Conservation (phyloP, 1,139 yeast genomes). For the Candida glucosophila region DNA sequence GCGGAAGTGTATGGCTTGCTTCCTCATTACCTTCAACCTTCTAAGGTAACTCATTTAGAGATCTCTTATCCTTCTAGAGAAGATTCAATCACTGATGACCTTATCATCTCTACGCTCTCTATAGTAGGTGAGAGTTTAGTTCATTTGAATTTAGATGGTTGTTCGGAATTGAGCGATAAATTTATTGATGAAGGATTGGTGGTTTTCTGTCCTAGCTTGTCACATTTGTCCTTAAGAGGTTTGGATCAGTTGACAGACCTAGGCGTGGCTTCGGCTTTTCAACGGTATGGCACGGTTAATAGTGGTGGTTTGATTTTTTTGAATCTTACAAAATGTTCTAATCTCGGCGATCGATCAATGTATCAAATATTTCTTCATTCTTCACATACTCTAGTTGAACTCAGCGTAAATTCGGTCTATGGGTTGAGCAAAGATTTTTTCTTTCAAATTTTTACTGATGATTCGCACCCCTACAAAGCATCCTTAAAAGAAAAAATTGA, state of each 20-base stretch:
- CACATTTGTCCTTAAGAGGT: conserved; percentile 42
- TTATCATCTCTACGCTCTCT: conserved; percentile 53
- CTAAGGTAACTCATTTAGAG: conserved; percentile 49
- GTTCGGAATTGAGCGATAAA: conserved; percentile 60
- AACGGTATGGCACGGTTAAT: conserved; percentile 31
- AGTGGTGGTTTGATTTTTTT: conserved; percentile 55
- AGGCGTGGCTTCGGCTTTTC: conserved; percentile 52
- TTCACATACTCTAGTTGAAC: conserved; percentile 52
- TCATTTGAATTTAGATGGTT: conserved; percentile 60
- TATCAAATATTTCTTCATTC: conserved; percentile 58
- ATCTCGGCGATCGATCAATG: conserved; percentile 54
- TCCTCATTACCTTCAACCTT: conserved; percentile 47
- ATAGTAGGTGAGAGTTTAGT: conserved; percentile 55
- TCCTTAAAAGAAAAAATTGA: conserved; percentile 18
- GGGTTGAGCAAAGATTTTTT: conserved; percentile 45
- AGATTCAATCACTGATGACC: conserved; percentile 62
- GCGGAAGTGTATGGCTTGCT: conserved; percentile 53
- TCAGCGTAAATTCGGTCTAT: conserved; percentile 65
- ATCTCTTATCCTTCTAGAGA: conserved; percentile 60
- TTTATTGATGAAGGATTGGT: conserved; percentile 51
- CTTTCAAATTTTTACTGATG: conserved; percentile 30
- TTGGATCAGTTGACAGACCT: conserved; percentile 60
- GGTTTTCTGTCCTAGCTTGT: conserved; percentile 47
- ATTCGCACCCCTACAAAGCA: conserved; percentile 21
- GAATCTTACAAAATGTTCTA: conserved; percentile 59